Percentiles rank a stretch among this genome's conserved stretches.
phyloP scores from a whole-genome alignment of 805 yeast species.

The Suhomyces sp. region DNA sequence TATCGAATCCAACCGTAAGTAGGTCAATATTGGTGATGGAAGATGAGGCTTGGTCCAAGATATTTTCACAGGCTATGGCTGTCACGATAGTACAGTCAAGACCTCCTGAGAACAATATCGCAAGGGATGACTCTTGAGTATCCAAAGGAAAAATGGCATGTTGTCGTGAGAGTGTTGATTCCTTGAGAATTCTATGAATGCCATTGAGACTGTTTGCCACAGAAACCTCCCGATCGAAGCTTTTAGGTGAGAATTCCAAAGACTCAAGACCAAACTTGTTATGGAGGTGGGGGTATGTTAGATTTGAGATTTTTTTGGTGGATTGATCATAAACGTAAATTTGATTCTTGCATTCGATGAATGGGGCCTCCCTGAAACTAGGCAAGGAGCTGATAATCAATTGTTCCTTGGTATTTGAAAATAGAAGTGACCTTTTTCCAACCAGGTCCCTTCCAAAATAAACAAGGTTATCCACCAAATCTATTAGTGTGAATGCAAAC shows the following conservation, averaged over 20 bases:
- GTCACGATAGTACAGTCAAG: constrained; percentile 87
- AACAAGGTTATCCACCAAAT: constrained; percentile 36
- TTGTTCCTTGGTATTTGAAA: constrained; percentile 28
- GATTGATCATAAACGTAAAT: constrained; percentile 45
- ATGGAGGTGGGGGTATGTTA: constrained; percentile 2
- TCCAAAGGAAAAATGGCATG: constrained; percentile 54
- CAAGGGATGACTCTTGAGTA: constrained; percentile 30
- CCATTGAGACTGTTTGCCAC: background rate
- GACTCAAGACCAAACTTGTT: background rate
- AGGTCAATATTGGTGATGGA: constrained; percentile 53
- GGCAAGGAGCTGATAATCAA: constrained; percentile 41
- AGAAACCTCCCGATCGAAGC: background rate
- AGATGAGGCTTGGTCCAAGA: constrained; percentile 14
- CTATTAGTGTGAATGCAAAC: constrained; percentile 65
- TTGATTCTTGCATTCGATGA: constrained; percentile 55
- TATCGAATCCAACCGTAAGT: constrained; percentile 90
- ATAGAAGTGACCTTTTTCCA: constrained; percentile 79
- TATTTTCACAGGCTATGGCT: constrained; percentile 38
- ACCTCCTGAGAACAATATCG: constrained; percentile 90
- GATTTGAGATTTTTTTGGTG: constrained; percentile 1
- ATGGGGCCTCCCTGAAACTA: no score
- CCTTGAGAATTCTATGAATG: constrained; percentile 25
- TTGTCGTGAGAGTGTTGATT: constrained; percentile 52
- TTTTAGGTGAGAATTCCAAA: background rate
- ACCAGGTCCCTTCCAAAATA: constrained; percentile 83